These are phyloP conservation scores for Funneliformis geosporum DNA, from an alignment of 192 early-diverging fungal species.

Conservation along the genomic window DNA sequence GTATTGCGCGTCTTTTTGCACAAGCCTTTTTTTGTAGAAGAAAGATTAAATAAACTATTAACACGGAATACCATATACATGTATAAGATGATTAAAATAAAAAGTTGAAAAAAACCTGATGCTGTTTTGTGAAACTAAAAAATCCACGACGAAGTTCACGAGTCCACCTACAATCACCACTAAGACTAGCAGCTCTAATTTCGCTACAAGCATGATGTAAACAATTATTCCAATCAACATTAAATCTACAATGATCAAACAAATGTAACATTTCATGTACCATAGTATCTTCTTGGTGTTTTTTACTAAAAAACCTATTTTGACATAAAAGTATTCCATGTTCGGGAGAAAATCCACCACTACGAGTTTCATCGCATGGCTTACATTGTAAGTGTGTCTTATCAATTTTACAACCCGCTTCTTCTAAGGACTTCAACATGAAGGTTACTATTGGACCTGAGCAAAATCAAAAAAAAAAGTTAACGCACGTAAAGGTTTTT, in stretches of 20 bases:
- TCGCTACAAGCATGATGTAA: conserved; percentile 83
- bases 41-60: conserved; percentile 4
- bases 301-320: conserved; percentile 75
- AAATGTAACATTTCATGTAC: conserved; percentile 92
- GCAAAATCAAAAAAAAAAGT: not conserved
- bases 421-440: conserved; percentile 77
- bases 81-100: not conserved
- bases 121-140: conserved; percentile 73
- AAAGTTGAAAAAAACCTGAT: conserved; percentile 50
- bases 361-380: conserved; percentile 77
- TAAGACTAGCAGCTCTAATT: conserved; percentile 74
- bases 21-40: conserved; percentile 50
- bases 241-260: conserved; percentile 75
- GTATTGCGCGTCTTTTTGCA: conserved; percentile 81
- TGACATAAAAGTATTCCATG: conserved; percentile 85
- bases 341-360: conserved; percentile 85
- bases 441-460: conserved; percentile 82
- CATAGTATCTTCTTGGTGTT: conserved; percentile 90
- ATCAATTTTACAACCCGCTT: conserved; percentile 63
- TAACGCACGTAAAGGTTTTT: not conserved
- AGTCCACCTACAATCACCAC: conserved; percentile 76
- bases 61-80: not conserved
- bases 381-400: conserved; percentile 73
- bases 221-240: conserved; percentile 72
- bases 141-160: conserved; percentile 69